Percentiles rank a stretch among this genome's conserved stretches.
These are phyloP conservation scores for Oxalis stricta DNA, from an alignment of 441 rosid species.

Conservation along the genomic window DNA sequence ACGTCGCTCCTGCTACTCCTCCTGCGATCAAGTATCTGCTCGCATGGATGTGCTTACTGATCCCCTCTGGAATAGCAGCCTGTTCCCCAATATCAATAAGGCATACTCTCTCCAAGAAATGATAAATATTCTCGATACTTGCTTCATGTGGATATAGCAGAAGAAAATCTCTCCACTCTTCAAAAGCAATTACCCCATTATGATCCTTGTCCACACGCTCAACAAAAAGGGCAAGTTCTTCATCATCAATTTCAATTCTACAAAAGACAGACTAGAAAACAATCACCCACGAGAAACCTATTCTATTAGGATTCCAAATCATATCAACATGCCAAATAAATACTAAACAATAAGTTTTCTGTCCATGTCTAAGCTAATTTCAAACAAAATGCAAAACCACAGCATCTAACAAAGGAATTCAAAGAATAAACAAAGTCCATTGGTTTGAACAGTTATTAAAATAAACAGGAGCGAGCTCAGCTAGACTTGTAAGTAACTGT, in stretches of 20 bases:
- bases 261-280: conserved; percentile 32
- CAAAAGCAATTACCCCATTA: conserved; percentile 49
- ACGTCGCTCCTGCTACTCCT: conserved; percentile 51
- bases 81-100: conserved; percentile 62
- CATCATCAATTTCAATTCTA: conserved; percentile 55
- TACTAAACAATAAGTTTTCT: background rate
- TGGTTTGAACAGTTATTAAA: background rate
- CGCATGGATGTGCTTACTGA: conserved; percentile 38
- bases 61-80: conserved; percentile 45
- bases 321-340: background rate
- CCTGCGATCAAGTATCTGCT: conserved; percentile 54
- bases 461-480: no score
- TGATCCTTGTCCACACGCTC: conserved; percentile 54
- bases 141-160: conserved; percentile 56
- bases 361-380: background rate
- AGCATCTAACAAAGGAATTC: background rate
- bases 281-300: background rate
- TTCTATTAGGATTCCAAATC: no score
- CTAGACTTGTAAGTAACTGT: no score
- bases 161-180: conserved; percentile 66
- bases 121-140: conserved; percentile 50
- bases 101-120: conserved; percentile 46
- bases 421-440: background rate
- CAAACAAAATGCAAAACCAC: background rate
- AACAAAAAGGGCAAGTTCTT: conserved; percentile 50